Evolutionary conservation across 192 early-diverging fungal genomes (phyloP).

Genomic region (Spizellomyces sp.): DNA sequence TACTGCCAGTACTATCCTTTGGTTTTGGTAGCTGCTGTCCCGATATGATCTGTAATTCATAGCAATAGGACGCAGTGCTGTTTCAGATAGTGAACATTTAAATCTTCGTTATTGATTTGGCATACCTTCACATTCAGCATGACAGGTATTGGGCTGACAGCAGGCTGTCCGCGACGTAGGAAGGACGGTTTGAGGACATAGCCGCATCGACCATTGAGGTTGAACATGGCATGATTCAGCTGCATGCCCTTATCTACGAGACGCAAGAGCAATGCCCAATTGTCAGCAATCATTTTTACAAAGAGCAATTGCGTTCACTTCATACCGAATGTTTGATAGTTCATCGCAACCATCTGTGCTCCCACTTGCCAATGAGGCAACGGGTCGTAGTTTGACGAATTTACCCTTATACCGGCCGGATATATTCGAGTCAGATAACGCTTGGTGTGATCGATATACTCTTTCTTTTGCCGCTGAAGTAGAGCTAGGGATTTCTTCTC

Average conservation of each 20-base stretch:
- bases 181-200: conserved; percentile 79
- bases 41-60: conserved; percentile 55
- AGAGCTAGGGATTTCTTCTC: conserved; percentile 65
- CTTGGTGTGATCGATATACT: conserved; percentile 62
- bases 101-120: no score
- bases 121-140: conserved; percentile 4
- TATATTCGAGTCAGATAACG: conserved; percentile 76
- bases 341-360: conserved; percentile 86
- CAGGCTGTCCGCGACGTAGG: conserved; percentile 7
- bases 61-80: conserved; percentile 5
- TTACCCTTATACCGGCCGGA: conserved; percentile 76
- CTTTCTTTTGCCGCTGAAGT: conserved; percentile 47
- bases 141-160: background rate
- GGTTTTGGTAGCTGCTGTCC: conserved; percentile 71
- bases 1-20: conserved; percentile 51
- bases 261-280: background rate
- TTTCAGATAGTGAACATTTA: background rate
- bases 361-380: conserved; percentile 79
- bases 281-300: background rate
- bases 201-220: conserved; percentile 67
- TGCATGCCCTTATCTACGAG: conserved; percentile 71
- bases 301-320: background rate
- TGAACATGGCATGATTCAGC: conserved; percentile 85
- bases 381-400: conserved; percentile 84
- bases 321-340: conserved; percentile 80